Conservation (phyloP, 2,329 filamentous ascomycete species). For the Chrysoporthe deuterocubensis region DNA sequence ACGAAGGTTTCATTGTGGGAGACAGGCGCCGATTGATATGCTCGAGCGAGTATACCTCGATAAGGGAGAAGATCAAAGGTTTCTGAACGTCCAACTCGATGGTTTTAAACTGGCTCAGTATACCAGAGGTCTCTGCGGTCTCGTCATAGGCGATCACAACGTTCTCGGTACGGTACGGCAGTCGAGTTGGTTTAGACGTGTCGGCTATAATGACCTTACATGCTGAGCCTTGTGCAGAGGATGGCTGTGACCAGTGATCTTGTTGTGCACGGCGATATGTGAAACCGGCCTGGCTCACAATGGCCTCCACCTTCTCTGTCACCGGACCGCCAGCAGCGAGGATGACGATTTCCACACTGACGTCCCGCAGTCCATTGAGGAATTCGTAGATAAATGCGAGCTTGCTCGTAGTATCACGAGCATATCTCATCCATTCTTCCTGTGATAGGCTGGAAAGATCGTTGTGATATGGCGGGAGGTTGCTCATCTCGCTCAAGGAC, state of each 20-base stretch:
- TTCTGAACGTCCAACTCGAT: constrained; percentile 13
- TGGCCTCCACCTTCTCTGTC: constrained; percentile 55
- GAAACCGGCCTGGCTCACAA: constrained; percentile 49
- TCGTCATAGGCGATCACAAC: constrained; percentile 60
- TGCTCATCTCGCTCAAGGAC: constrained; percentile 57
- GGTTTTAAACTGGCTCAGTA: constrained; percentile 34
- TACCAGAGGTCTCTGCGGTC: constrained; percentile 47
- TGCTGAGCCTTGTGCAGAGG: constrained; percentile 23
- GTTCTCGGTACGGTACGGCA: constrained; percentile 33
- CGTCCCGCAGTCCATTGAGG: constrained; percentile 47
- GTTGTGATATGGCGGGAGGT: constrained; percentile 58
- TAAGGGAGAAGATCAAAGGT: constrained; percentile 54
- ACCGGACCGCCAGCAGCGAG: constrained; percentile 55
- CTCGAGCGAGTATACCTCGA: constrained; percentile 57
- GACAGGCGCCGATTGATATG: constrained; percentile 56
- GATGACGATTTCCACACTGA: constrained; percentile 55
- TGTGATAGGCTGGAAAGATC: constrained; percentile 48
- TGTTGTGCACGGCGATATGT: constrained; percentile 36
- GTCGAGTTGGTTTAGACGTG: constrained; percentile 11
- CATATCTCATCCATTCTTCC: constrained; percentile 54
- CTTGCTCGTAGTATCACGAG: constrained; percentile 61
- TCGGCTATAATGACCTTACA: constrained; percentile 25
- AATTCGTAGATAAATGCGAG: constrained; percentile 63
- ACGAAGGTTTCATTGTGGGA: constrained; percentile 43
- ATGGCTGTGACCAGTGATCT: constrained; percentile 24